These are phyloP conservation scores for Solanum arcanum DNA, from an alignment of 257 asterid genomes.

Conservation along the genomic window DNA sequence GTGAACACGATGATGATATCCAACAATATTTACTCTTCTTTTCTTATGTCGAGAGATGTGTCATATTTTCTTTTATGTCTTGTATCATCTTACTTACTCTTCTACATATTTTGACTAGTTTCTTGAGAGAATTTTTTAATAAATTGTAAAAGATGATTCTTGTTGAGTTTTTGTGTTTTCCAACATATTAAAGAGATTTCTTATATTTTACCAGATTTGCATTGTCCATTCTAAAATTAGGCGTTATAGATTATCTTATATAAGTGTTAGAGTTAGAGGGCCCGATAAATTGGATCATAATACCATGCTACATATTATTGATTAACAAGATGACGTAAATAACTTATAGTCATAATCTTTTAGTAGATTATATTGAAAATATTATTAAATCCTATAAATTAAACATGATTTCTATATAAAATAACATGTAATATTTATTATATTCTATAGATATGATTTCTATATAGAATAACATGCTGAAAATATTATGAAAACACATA, in stretches of 20 bases:
- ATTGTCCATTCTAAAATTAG: neutral
- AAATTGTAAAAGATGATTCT: too few species aligned
- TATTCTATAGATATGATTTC: too few species aligned
- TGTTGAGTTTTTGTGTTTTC: neutral
- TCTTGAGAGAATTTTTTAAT: neutral
- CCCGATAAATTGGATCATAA: neutral
- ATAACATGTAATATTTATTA: too few species aligned
- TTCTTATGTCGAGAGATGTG: neutral
- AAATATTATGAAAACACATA: too few species aligned
- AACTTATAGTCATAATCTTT: too few species aligned
- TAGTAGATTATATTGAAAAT: neutral
- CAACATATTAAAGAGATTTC: too few species aligned
- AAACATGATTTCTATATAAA: too few species aligned
- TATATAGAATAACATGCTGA: too few species aligned
- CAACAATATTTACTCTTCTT: neutral
- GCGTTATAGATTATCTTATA: neutral
- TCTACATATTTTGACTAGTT: neutral
- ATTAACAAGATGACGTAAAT: neutral
- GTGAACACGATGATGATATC: neutral
- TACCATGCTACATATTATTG: neutral
- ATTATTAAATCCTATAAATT: too few species aligned
- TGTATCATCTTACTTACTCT: neutral
- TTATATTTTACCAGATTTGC: neutral
- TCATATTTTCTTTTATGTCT: neutral
- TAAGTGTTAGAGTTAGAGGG: neutral